These are phyloP conservation scores for Somion occarium DNA, from an alignment of 1,284 basidiomycete species.

Conservation along the genomic window DNA sequence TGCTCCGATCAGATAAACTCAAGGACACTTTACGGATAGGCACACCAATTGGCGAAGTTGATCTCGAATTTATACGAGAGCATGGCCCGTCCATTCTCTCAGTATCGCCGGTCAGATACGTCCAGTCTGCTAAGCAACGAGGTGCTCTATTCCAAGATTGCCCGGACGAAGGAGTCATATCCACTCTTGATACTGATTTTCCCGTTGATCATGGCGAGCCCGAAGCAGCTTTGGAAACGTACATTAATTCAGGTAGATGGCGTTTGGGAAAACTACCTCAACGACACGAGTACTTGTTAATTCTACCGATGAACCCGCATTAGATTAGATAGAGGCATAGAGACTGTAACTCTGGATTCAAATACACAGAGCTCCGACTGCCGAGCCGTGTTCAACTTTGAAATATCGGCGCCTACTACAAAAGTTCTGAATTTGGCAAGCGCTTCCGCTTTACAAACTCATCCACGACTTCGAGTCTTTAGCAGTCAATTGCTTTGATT, in stretches of 20 bases:
- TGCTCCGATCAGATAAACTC: neutral
- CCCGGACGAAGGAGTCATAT: conserved; percentile 5
- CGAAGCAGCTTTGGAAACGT: conserved; percentile 7
- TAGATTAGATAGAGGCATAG: too few relatives aligned
- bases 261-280: conserved; percentile 11
- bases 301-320: too few relatives aligned
- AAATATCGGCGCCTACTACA: too few relatives aligned
- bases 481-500: too few relatives aligned
- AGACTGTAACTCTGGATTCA: too few relatives aligned
- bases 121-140: conserved; percentile 5
- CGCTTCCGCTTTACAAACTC: too few relatives aligned
- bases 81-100: conserved; percentile 8
- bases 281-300: conserved; percentile 16
- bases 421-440: too few relatives aligned
- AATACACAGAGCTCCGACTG: too few relatives aligned
- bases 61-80: conserved; percentile 10
- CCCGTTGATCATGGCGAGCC: conserved; percentile 17
- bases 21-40: too few relatives aligned
- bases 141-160: conserved; percentile 8
- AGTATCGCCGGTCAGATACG: conserved; percentile 7
- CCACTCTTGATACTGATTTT: conserved; percentile 12
- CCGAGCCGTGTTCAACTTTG: too few relatives aligned
- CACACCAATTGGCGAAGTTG: conserved; percentile 2
- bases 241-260: conserved; percentile 12
- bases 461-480: too few relatives aligned